Evolutionary conservation across 306 rosid genomes (phyloP), one percentile per base, ranked within the genome.

Genomic region (Vigna reflexopilosa): DNA sequence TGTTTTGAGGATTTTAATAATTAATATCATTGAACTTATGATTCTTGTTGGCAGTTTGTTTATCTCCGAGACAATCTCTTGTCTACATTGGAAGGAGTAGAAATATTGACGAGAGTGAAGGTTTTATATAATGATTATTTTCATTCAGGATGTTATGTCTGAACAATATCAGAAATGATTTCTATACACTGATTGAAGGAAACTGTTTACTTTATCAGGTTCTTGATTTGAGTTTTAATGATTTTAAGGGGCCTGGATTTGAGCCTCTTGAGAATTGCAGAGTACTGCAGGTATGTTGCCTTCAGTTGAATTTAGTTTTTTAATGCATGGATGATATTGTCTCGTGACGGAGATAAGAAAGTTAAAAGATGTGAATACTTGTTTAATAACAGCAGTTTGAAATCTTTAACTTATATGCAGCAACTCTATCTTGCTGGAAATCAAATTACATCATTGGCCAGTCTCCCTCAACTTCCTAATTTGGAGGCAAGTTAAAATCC

Each of bases 401-500:
- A 62, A 73, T 77, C 54, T 45, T 72, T 66, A 45, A 76, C 24
- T 77, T 83, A 68, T 22, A 66, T 86, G 72, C 71, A 95, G 98
- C 99, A 96, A 93, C 90, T 96, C 47, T 96, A 96, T 86, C 96
- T 96, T 82, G 97, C 99, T 84, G 99, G 99, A 74, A 96, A 96
- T 82, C 99, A 96, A 86, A 93, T 96, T 83, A 96, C 98, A 12
- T 93, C 99, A 57, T 84, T 96, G 85, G 96, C 91, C 66, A 96
- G 97, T 89, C 97, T 96, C 59, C 98, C 99, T 0, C 97, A 86
- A 70, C 97, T 96, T 81, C 97, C 97, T 65, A 96, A 93, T 88
- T 87, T 96, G 90, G 98, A 96, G 99, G 99, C 89, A 88, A 82
- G 87, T 81, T 62, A 50, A 49, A 75, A 75, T 24, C 69, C 59